Conservation (phyloP, 805 yeast genomes). For the Candida coquimbonensis region DNA sequence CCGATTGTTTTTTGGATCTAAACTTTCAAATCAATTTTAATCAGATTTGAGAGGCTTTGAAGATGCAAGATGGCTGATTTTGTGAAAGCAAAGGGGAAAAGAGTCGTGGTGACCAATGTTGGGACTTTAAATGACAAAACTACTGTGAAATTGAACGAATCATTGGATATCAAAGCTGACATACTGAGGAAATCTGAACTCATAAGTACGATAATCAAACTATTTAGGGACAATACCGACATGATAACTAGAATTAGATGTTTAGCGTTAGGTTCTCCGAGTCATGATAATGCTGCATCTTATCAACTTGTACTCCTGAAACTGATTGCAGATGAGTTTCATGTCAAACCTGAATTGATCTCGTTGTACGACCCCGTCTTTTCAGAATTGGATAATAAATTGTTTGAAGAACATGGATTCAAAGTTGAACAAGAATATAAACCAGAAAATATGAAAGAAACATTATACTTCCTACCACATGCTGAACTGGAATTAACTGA, state of each 20-base stretch:
- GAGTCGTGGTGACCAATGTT: not conserved
- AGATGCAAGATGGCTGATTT: not conserved
- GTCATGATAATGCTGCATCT: conserved; percentile 49
- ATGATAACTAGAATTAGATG: conserved; percentile 42
- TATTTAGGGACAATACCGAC: conserved; percentile 6
- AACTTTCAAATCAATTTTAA: not conserved
- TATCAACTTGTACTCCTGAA: conserved; percentile 58
- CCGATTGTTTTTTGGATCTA: not conserved
- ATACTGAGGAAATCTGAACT: conserved; percentile 23
- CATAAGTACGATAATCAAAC: conserved; percentile 21
- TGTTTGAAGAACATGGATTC: conserved; percentile 24
- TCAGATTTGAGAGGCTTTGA: not conserved
- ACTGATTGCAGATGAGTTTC: conserved; percentile 29
- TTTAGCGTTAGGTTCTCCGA: conserved; percentile 65
- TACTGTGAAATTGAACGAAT: conserved; percentile 2
- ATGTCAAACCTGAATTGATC: conserved; percentile 22
- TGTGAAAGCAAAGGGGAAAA: not conserved
- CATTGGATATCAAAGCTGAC: conserved; percentile 10
- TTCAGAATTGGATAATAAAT: conserved; percentile 33
- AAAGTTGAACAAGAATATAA: conserved; percentile 10
- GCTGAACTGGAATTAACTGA: conserved; percentile 56
- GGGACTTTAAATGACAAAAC: not conserved
- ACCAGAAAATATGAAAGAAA: conserved; percentile 4
- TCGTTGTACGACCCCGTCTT: conserved; percentile 65
- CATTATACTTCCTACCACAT: conserved; percentile 65